Evolutionary conservation across 1,139 yeast genomes (phyloP), one percentile per base, ranked within the genome.

Genomic region (Pichia sp.): DNA sequence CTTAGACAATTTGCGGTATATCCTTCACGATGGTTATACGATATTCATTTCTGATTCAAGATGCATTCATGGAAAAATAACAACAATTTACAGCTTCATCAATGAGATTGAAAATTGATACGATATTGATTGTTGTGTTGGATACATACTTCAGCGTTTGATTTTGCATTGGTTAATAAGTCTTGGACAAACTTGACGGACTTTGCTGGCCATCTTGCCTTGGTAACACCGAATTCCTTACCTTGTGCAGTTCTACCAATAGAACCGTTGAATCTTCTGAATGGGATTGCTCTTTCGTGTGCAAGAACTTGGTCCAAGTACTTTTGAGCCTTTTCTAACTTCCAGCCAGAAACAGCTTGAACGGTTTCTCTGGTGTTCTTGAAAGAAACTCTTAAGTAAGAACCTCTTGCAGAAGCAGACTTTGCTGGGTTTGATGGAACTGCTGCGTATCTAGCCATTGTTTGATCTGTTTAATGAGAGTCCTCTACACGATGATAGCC

Each of bases 161-260:
- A 81, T 72, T 88, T 91, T 68, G 98, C 99, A 72, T 91, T 93
- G 74, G 81, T 81, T 73, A 91, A 81, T 69, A 91, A 81, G 70
- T 86, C 96, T 70, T 84, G 81, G 66, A 91, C 74, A 72, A 84
- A 88, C 77, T 86, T 84, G 69, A 91, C 96, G 55, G 96, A 85
- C 84, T 93, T 91, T 58, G 79, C 95, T 68, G 99, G 99, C 99
- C 99, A 91, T 86, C 99, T 89, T 64, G 97, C 98, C 78, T 85
- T 89, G 80, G 96, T 88, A 69, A 88, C 96, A 74, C 97, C 98
- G 67, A 89, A 93, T 79, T 91, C 98, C 77, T 91, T 91, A 76
- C 96, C 99, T 78, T 91, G 98, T 61, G 93, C 95, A 63, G 98
- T 85, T 78, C 98, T 86, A 71, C 99, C 99, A 64, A 86, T 88